Evolutionary conservation across 192 early-diverging fungal genomes (phyloP).

Genomic region (Polychytrium aggregatum): DNA sequence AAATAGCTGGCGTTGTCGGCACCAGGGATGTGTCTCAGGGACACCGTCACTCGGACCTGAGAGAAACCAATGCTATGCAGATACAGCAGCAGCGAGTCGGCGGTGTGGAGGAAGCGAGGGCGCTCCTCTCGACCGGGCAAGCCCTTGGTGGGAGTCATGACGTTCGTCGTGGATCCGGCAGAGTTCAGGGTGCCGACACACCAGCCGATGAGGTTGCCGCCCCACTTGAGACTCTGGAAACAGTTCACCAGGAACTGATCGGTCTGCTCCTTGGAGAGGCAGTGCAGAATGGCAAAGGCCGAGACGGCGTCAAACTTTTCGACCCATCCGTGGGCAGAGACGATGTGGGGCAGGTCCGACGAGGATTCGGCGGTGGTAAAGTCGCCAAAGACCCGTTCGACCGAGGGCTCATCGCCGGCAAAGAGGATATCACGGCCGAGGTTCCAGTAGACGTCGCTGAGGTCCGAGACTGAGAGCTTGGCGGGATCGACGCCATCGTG

Average conservation of each 20-base stretch:
- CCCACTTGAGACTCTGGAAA: neutral
- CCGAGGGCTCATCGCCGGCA: neutral
- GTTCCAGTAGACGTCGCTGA: constrained; percentile 17
- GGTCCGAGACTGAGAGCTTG: constrained; percentile 9
- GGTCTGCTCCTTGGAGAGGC: neutral
- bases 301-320: too few relatives aligned
- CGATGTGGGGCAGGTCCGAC: too few relatives aligned
- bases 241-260: neutral
- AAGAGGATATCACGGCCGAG: constrained; percentile 10
- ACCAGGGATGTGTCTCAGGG: too few relatives aligned
- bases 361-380: neutral
- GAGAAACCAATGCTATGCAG: too few relatives aligned
- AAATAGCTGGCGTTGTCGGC: too few relatives aligned
- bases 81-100: too few relatives aligned
- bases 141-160: constrained; percentile 5
- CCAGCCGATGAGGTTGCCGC: constrained; percentile 1
- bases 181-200: neutral
- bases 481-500: constrained; percentile 6
- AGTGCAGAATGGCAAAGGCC: constrained; percentile 5
- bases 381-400: constrained; percentile 10
- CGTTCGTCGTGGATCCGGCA: neutral
- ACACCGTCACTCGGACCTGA: too few relatives aligned
- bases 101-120: neutral
- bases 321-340: too few relatives aligned
- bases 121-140: neutral